Evolutionary conservation across 345 rosid genomes (phyloP).

Genomic region (Pugionium dolabratum): DNA sequence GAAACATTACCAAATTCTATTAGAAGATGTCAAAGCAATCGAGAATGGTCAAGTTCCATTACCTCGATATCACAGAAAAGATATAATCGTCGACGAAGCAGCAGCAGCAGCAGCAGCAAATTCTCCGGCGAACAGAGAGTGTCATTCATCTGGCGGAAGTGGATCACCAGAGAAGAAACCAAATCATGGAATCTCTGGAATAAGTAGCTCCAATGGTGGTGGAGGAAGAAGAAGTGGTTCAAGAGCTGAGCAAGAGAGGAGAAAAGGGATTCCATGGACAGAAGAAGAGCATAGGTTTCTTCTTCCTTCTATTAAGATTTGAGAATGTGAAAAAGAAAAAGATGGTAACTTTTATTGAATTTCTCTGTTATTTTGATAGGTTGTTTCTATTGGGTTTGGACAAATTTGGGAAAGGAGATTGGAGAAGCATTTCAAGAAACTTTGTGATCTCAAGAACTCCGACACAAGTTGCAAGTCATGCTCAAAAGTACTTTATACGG

Average conservation of each 20-base stretch:
- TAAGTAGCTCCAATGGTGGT: slow-evolving; percentile 52
- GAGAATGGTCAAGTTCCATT: slow-evolving; percentile 66
- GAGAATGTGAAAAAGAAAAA: too few relatives aligned
- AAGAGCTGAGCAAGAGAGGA: slow-evolving; percentile 79
- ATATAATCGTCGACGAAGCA: slow-evolving; percentile 10
- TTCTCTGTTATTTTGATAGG: slow-evolving; percentile 48
- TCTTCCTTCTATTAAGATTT: neutral
- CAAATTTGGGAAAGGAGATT: slow-evolving; percentile 95
- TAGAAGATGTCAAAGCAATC: slow-evolving; percentile 71
- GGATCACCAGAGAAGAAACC: slow-evolving; percentile 41
- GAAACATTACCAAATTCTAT: slow-evolving; percentile 58
- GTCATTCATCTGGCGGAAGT: slow-evolving; percentile 42
- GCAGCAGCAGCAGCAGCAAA: slow-evolving; percentile 28
- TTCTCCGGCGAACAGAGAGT: slow-evolving; percentile 46
- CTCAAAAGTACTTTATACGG: slow-evolving; percentile 87
- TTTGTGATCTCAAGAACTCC: slow-evolving; percentile 90
- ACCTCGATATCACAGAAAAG: slow-evolving; percentile 56
- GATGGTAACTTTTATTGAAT: neutral
- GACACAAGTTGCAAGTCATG: slow-evolving; percentile 67
- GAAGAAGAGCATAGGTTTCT: slow-evolving; percentile 92
- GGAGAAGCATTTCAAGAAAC: slow-evolving; percentile 96
- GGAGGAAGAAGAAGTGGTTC: slow-evolving; percentile 50
- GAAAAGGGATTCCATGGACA: slow-evolving; percentile 95
- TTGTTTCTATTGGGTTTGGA: slow-evolving; percentile 82
- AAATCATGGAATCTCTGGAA: slow-evolving; percentile 44